Base-by-base conservation (phyloP, 805 yeast genomes). In the Suhomyces prunicola region DNA sequence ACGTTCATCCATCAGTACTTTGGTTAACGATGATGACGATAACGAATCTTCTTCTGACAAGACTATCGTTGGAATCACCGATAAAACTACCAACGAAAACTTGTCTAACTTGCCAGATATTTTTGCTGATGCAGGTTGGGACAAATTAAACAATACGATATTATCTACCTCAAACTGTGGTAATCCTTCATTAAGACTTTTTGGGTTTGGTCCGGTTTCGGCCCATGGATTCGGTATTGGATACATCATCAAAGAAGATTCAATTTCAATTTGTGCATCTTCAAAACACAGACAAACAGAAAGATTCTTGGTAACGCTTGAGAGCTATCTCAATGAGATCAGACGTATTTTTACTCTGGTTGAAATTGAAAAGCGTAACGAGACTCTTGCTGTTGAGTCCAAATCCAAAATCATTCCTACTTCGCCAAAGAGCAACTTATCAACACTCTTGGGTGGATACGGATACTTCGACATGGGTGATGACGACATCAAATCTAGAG, bases 51-150 rank as follows among this genome's bases (percentile, higher is more conserved):
- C 45, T 31, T 68, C 72, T 1, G 74, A 72, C 9, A 61, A 63
- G 45, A 68, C 76, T 2, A 63, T 70, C 19, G 52, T 52, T 7
- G 72, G 70, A 7, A 58, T 52, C 36, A 60, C 60, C 39, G 51
- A 55, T 6, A 39, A 53, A 47, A 31, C 60, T 56, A 13, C 59
- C 5, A 62, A 63, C 41, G 50, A 54, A 10, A 54, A 57, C 26
- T 60, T 71, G 49, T 60, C 57, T 33, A 67, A 65, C 42, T 73
- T 90, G 48, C 97, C 97, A 6, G 73, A 84, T 5, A 79, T 91
- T 12, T 91, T 90, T 71, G 87, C 88, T 1, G 96, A 91, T 68
- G 74, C 82, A 7, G 96, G 97, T 27, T 91, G 97, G 97, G 90
- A 86, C 61, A 83, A 84, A 64, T 71, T 91, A 54, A 90, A 90